Evolutionary conservation across 352 stramenopile species (phyloP).

Genomic region (Peronospora destructor): DNA sequence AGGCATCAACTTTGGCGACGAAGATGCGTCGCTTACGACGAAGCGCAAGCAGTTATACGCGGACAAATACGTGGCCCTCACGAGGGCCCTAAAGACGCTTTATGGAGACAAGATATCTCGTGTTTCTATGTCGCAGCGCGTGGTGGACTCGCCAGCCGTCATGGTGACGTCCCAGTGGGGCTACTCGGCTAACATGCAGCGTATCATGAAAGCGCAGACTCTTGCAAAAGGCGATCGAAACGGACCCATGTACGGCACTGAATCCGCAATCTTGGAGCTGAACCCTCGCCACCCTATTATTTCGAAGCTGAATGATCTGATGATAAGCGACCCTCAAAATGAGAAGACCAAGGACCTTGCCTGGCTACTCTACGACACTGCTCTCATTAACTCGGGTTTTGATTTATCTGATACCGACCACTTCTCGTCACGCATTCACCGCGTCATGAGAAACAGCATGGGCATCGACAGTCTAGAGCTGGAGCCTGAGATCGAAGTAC

Average conservation of each 20-base stretch:
- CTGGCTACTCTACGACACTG: conserved; percentile 96
- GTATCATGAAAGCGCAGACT: conserved; percentile 98
- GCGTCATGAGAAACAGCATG: conserved; percentile 91
- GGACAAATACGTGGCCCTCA: conserved; percentile 94
- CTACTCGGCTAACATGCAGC: conserved; percentile 99
- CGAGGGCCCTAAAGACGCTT: conserved; percentile 93
- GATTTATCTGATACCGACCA: conserved; percentile 90
- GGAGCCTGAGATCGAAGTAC: conserved; percentile 93
- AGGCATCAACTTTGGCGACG: conserved; percentile 97
- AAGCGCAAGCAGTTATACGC: conserved; percentile 95
- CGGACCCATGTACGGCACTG: conserved; percentile 31
- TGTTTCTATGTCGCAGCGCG: conserved; percentile 92
- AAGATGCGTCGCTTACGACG: conserved; percentile 93
- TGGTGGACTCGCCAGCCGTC: conserved; percentile 91
- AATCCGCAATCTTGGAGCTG: conserved; percentile 95
- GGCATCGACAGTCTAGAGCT: conserved; percentile 87
- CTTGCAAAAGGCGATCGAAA: conserved; percentile 79
- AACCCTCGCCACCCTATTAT: conserved; percentile 99
- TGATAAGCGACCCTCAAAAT: conserved; percentile 54
- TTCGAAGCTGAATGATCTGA: conserved; percentile 88
- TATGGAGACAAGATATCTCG: conserved; percentile 93
- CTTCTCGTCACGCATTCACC: conserved; percentile 91
- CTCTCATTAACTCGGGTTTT: conserved; percentile 96
- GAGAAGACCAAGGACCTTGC: conserved; percentile 90
- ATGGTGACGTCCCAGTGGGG: conserved; percentile 96